Evolutionary conservation across 1,284 basidiomycete species (phyloP).

Genomic region (Microbotryum silenes-acaulis): DNA sequence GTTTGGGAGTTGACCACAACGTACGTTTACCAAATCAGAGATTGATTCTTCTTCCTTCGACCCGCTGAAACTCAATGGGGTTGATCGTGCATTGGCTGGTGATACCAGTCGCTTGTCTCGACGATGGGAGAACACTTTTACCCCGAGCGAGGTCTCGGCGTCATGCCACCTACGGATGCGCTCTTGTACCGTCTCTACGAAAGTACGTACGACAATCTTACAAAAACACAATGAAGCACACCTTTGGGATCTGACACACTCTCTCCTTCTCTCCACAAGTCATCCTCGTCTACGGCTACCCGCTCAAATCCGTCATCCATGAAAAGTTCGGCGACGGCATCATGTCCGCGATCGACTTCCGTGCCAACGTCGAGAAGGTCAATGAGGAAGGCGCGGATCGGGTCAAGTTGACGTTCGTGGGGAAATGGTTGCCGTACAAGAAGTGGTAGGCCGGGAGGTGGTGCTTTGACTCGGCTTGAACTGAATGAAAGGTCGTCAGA

Average conservation of each 20-base stretch:
- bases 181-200: slow-evolving; percentile 79
- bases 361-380: slow-evolving; percentile 56
- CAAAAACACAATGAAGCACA: no score
- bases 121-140: slow-evolving; percentile 61
- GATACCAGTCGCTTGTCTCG: slow-evolving; percentile 40
- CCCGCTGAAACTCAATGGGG: no score
- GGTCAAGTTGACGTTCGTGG: slow-evolving; percentile 9
- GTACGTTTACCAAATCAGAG: neutral
- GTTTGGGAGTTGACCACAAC: slow-evolving; percentile 47
- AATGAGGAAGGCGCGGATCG: slow-evolving; percentile 8
- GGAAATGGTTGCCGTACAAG: slow-evolving; percentile 19
- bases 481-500: no score
- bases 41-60: neutral
- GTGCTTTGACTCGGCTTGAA: no score
- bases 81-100: neutral
- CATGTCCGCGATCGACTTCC: slow-evolving; percentile 84
- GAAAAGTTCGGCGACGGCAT: slow-evolving; percentile 91
- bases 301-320: slow-evolving; percentile 51
- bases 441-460: neutral
- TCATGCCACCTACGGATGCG: slow-evolving; percentile 65
- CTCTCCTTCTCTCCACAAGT: neutral
- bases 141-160: slow-evolving; percentile 57
- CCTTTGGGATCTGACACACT: neutral
- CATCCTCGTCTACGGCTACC: slow-evolving; percentile 20
- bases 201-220: neutral